Percentiles rank a stretch among this genome's conserved stretches.
These are phyloP conservation scores for Acorus calamus DNA, from an alignment of 106 monocot genomes.

Conservation along the genomic window DNA sequence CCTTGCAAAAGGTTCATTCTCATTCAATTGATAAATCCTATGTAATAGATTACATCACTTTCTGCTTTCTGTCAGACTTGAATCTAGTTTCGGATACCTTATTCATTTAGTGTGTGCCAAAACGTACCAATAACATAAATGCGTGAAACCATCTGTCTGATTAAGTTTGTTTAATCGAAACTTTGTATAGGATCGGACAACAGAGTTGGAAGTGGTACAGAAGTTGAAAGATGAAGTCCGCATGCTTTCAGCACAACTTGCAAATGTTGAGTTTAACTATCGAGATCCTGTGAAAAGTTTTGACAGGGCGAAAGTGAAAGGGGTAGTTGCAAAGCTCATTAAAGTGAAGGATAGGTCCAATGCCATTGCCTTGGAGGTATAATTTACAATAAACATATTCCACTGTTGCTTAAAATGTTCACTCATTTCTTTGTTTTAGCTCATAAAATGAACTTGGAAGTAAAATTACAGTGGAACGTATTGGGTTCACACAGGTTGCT, in stretches of 20 bases:
- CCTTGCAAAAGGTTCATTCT: slow-evolving; percentile 59
- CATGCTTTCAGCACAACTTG: slow-evolving; percentile 67
- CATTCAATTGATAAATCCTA: no score
- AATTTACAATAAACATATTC: neutral
- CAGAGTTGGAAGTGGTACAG: slow-evolving; percentile 40
- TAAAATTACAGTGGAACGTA: no score
- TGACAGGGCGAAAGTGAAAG: slow-evolving; percentile 84
- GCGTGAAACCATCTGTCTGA: no score
- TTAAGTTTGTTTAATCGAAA: no score
- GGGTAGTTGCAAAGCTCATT: slow-evolving; percentile 84
- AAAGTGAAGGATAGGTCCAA: slow-evolving; percentile 75
- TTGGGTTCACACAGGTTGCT: slow-evolving; percentile 43
- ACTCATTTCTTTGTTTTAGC: neutral
- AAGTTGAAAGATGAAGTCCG: slow-evolving; percentile 75
- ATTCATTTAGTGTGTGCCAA: no score
- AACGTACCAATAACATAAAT: no score
- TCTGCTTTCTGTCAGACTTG: no score
- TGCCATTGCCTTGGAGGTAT: slow-evolving; percentile 84
- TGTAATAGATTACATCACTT: no score
- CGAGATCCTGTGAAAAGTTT: slow-evolving; percentile 75
- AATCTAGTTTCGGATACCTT: no score
- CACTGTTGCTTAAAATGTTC: no score
- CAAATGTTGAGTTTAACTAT: slow-evolving; percentile 72
- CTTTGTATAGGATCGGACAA: slow-evolving; percentile 42
- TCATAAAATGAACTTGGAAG: no score